Percentiles rank a stretch among this genome's conserved stretches.
Evolutionary conservation across 768 basidiomycete species (phyloP).

Genomic region (Suillus subluteus): DNA sequence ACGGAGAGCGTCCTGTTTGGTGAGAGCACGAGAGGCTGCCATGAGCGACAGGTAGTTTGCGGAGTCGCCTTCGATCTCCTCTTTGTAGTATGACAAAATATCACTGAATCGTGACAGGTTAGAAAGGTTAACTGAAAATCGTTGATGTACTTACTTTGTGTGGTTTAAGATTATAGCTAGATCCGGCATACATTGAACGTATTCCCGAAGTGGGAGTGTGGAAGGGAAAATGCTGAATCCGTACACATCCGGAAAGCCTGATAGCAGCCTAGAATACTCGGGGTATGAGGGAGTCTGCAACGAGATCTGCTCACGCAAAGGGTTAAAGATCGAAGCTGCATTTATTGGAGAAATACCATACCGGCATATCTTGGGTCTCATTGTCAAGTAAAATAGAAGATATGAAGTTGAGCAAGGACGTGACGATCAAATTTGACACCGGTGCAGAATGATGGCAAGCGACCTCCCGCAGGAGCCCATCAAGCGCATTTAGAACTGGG

Average conservation of each 20-base stretch:
- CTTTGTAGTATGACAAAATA: conserved; percentile 36
- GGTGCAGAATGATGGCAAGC: conserved; percentile 32
- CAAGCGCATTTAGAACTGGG: conserved; percentile 37
- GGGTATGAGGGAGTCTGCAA: conserved; percentile 30
- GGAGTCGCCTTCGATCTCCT: conserved; percentile 36
- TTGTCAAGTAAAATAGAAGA: conserved; percentile 37
- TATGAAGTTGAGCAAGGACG: conserved; percentile 40
- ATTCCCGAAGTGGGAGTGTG: conserved; percentile 34
- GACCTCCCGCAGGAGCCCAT: conserved; percentile 34
- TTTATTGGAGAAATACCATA: conserved; percentile 8
- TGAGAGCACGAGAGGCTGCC: conserved; percentile 21
- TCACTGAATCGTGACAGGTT: conserved; percentile 29
- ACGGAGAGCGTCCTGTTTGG: conserved; percentile 31
- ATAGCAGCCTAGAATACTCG: conserved; percentile 29
- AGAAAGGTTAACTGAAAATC: no score
- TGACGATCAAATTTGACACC: conserved; percentile 39
- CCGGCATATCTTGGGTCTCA: conserved; percentile 33
- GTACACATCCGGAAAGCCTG: conserved; percentile 41
- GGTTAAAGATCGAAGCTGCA: neutral
- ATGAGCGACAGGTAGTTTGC: conserved; percentile 37
- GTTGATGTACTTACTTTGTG: conserved; percentile 37
- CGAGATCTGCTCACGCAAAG: conserved; percentile 15
- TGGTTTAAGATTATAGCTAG: conserved; percentile 37
- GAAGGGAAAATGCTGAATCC: conserved; percentile 39
- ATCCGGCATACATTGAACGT: conserved; percentile 44